Conservation (phyloP, 352 stramenopile species). For the Aphanomyces invadans region DNA sequence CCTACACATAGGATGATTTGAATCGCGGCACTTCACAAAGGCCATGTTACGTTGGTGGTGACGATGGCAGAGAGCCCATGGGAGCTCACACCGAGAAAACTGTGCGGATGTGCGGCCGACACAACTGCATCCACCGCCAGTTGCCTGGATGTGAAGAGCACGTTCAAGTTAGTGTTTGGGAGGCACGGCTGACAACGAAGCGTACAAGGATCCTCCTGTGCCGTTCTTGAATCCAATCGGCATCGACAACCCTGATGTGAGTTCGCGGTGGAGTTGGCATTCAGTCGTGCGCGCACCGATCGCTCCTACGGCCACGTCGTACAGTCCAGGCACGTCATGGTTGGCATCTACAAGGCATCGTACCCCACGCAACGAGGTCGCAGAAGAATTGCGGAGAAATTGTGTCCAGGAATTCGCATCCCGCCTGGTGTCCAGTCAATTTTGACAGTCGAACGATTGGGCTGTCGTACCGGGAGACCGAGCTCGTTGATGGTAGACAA, state of each 20-base stretch:
- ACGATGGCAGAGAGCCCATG: constrained; percentile 78
- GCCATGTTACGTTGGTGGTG: constrained; percentile 41
- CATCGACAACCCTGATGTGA: constrained; percentile 74
- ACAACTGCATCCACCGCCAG: constrained; percentile 70
- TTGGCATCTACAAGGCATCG: constrained; percentile 57
- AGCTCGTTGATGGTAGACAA: constrained; percentile 75
- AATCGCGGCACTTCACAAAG: not conserved
- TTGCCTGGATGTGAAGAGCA: too few species aligned
- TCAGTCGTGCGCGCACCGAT: constrained; percentile 81
- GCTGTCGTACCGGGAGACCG: constrained; percentile 56
- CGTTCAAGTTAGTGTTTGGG: too few species aligned
- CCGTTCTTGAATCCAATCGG: constrained; percentile 83
- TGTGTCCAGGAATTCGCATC: constrained; percentile 24
- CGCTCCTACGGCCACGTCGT: constrained; percentile 69
- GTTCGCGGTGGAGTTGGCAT: constrained; percentile 72
- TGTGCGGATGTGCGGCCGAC: constrained; percentile 62
- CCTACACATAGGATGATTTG: constrained; percentile 24
- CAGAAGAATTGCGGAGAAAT: constrained; percentile 24
- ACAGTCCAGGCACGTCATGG: too few species aligned
- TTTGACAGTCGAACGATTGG: too few species aligned
- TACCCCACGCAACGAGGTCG: constrained; percentile 21
- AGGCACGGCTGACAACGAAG: too few species aligned
- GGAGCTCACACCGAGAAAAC: constrained; percentile 74
- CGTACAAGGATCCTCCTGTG: constrained; percentile 42
- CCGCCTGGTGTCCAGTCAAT: too few species aligned